A percentile compares a stretch with the other conserved stretches of the same genome.
These are phyloP conservation scores for Fusarium decemcellulare DNA, from an alignment of 2,329 filamentous ascomycete genomes.

Conservation along the genomic window DNA sequence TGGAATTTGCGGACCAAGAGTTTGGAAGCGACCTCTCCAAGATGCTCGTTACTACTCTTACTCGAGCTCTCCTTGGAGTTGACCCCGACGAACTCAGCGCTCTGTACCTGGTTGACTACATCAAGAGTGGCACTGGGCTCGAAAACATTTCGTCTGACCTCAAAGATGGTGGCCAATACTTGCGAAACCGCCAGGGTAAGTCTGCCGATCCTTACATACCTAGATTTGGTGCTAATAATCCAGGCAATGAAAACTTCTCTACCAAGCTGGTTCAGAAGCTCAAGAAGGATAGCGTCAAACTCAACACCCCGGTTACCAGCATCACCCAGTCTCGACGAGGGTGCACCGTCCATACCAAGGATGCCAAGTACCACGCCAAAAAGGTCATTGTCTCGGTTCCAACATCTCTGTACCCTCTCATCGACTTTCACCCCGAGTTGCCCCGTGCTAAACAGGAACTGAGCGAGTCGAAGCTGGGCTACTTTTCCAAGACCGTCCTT, in stretches of 20 bases:
- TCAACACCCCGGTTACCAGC: conserved; percentile 32
- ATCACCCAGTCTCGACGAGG: conserved; percentile 31
- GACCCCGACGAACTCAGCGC: conserved; percentile 29
- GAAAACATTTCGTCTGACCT: conserved; percentile 37
- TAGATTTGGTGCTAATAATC: not conserved
- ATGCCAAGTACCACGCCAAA: conserved; percentile 25
- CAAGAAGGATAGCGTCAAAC: conserved; percentile 21
- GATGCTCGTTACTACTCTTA: not conserved
- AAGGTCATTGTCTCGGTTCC: conserved; percentile 47
- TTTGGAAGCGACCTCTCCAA: fast-evolving
- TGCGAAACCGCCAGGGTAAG: conserved; percentile 43
- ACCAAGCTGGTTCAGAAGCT: conserved; percentile 31
- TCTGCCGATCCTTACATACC: too few species aligned
- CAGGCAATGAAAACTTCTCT: conserved; percentile 35
- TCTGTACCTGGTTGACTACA: conserved; percentile 38
- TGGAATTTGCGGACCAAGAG: not conserved
- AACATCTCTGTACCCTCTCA: conserved; percentile 39
- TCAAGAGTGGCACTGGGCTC: conserved; percentile 38
- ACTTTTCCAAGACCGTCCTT: conserved; percentile 54
- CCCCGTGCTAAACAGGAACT: conserved; percentile 45
- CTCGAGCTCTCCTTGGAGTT: too few species aligned
- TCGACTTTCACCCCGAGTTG: conserved; percentile 46
- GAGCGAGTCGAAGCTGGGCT: conserved; percentile 47
- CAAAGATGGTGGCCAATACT: conserved; percentile 40
- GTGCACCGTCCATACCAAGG: conserved; percentile 30